Percentiles rank a stretch among this genome's conserved stretches.
Evolutionary conservation across 169 alveolate genomes (phyloP).

Genomic region (Babesia caballi): DNA sequence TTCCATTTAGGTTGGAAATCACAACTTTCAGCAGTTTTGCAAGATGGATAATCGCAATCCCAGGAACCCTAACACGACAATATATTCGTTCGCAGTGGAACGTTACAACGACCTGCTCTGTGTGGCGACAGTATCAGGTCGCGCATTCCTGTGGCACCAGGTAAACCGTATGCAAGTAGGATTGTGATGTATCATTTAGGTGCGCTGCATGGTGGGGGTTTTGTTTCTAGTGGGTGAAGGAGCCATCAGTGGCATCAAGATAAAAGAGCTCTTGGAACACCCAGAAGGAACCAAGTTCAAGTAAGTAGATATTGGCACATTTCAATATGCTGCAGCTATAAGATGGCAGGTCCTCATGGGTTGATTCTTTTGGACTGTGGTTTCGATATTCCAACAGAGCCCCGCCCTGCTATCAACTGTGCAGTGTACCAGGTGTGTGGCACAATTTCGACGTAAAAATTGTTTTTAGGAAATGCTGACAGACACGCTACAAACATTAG

Average conservation of each 20-base stretch:
- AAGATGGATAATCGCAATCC: conserved; percentile 34
- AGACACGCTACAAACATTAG: conserved; percentile 9
- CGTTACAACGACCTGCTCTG: conserved; percentile 10
- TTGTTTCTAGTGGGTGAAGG: conserved; percentile 20
- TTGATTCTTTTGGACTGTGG: conserved; percentile 6
- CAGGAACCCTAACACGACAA: conserved; percentile 6
- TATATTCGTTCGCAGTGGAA: conserved; percentile 8
- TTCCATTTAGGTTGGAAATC: conserved; percentile 5
- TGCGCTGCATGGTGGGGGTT: conserved; percentile 29
- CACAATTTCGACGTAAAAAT: background rate
- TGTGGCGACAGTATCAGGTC: conserved; percentile 20
- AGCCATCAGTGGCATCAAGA: background rate
- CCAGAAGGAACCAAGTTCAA: conserved; percentile 13
- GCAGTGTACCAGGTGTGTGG: conserved; percentile 4
- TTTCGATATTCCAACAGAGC: background rate
- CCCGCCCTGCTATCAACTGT: background rate
- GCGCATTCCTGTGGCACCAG: conserved; percentile 41
- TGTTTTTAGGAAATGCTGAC: background rate
- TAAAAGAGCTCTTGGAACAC: conserved; percentile 5
- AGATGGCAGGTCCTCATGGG: conserved; percentile 42
- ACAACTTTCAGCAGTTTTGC: conserved; percentile 28
- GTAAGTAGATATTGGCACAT: background rate
- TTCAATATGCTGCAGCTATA: background rate
- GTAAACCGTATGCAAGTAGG: background rate
- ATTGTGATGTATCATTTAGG: background rate